Percentiles rank a stretch among this genome's conserved stretches.
Conservation (phyloP, 2,329 filamentous ascomycete species). For the Fusarium dimerum region DNA sequence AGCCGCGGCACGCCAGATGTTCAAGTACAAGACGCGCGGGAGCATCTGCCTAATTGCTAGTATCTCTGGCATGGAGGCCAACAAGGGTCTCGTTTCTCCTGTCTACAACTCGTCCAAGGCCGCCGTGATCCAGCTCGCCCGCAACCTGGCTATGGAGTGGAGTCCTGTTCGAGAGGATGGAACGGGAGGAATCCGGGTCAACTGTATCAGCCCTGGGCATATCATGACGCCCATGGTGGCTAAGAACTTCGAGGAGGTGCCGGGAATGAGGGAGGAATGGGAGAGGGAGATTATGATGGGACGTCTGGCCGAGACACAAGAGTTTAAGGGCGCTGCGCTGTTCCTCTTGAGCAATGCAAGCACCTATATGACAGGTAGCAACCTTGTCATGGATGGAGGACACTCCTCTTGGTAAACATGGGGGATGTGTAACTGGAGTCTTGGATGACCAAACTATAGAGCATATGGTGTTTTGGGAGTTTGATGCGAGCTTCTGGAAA, state of each 20-base stretch:
- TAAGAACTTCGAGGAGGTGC: constrained; percentile 67
- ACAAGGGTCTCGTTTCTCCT: constrained; percentile 62
- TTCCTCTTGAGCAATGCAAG: constrained; percentile 64
- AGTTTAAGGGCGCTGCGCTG: constrained; percentile 62
- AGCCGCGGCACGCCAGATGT: constrained; percentile 58
- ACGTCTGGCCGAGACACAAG: constrained; percentile 55
- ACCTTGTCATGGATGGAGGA: constrained; percentile 57
- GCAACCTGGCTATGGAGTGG: constrained; percentile 66
- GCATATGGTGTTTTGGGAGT: not conserved
- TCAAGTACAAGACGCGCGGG: constrained; percentile 50
- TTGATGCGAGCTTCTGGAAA: not conserved
- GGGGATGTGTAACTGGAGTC: not conserved
- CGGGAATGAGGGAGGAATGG: constrained; percentile 62
- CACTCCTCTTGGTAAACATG: constrained; percentile 34
- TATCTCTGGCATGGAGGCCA: constrained; percentile 55
- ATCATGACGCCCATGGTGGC: constrained; percentile 73
- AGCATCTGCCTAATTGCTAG: constrained; percentile 60
- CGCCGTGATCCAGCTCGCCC: constrained; percentile 62
- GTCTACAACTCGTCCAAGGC: constrained; percentile 71
- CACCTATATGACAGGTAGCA: constrained; percentile 63
- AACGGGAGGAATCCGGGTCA: constrained; percentile 63
- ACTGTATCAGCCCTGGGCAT: constrained; percentile 69
- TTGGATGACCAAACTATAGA: not conserved
- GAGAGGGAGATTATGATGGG: constrained; percentile 74
- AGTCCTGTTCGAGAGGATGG: constrained; percentile 43